A percentile compares a stretch with the other conserved stretches of the same genome.
Evolutionary conservation across 352 stramenopile species (phyloP).

Genomic region (Globisporangium paroecandrum): DNA sequence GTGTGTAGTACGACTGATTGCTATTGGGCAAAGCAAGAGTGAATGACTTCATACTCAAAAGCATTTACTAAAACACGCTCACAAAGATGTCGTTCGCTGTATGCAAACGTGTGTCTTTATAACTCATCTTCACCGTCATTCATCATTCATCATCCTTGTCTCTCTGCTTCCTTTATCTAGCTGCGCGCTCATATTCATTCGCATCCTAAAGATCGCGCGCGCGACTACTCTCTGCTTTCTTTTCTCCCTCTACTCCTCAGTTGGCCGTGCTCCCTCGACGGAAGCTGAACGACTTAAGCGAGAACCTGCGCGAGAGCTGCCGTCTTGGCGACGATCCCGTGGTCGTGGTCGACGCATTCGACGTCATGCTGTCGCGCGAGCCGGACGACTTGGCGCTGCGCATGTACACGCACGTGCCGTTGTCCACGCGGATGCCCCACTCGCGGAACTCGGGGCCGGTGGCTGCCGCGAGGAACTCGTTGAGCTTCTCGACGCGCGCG

Average conservation of each 20-base stretch:
- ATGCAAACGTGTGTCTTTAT: background rate
- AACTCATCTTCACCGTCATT: background rate
- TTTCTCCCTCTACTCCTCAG: background rate
- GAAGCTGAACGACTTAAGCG: conserved; percentile 30
- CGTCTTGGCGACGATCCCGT: conserved; percentile 15
- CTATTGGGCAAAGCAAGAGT: background rate
- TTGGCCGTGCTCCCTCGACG: conserved; percentile 23
- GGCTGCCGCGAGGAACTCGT: conserved; percentile 41
- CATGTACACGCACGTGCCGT: conserved; percentile 51
- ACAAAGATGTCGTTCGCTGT: background rate
- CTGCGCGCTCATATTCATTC: background rate
- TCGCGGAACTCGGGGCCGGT: conserved; percentile 41
- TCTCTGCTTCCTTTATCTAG: background rate
- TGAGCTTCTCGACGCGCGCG: conserved; percentile 40
- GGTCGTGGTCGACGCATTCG: conserved; percentile 19
- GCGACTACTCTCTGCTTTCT: background rate
- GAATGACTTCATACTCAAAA: background rate
- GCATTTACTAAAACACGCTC: background rate
- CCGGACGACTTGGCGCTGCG: conserved; percentile 24
- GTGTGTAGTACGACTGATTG: background rate
- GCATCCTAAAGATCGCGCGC: background rate
- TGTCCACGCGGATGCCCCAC: conserved; percentile 49
- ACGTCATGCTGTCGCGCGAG: conserved; percentile 17
- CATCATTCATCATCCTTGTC: background rate
- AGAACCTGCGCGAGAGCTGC: conserved; percentile 28